phyloP scores from a whole-genome alignment of 179 eudicot species.

The Drosera spatulata region DNA sequence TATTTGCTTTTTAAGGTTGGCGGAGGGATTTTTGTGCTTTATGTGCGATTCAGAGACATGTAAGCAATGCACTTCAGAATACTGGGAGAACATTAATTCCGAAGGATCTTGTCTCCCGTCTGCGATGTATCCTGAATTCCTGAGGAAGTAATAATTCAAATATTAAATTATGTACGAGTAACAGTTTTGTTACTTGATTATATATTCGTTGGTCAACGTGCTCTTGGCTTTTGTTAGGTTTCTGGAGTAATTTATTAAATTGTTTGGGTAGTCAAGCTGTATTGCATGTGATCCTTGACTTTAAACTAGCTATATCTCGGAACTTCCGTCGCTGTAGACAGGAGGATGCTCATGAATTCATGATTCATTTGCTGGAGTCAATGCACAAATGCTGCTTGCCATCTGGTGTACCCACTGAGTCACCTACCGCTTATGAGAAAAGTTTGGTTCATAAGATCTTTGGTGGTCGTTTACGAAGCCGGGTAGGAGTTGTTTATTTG shows the following conservation, averaged over 20 bases:
- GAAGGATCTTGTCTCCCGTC: conserved; percentile 83
- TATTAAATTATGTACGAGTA: too few relatives aligned
- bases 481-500: conserved; percentile 28
- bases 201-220: too few relatives aligned
- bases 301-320: conserved; percentile 64
- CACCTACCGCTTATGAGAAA: conserved; percentile 87
- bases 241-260: too few relatives aligned
- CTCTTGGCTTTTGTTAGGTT: too few relatives aligned
- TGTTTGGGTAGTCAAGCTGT: too few relatives aligned
- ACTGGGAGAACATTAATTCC: conserved; percentile 84
- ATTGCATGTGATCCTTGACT: conserved; percentile 41
- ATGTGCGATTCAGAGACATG: conserved; percentile 89
- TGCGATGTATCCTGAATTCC: conserved; percentile 72
- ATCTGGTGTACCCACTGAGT: conserved; percentile 84
- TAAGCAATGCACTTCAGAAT: conserved; percentile 73
- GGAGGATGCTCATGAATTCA: conserved; percentile 99
- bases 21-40: conserved; percentile 90
- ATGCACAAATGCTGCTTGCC: conserved; percentile 98
- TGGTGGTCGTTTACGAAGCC: conserved; percentile 92
- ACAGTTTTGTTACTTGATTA: too few relatives aligned
- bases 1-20: conserved; percentile 37
- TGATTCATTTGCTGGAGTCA: conserved; percentile 89
- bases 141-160: too few relatives aligned
- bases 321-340: conserved; percentile 81
- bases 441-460: conserved; percentile 95